Percentiles rank a stretch among this genome's conserved stretches.
Evolutionary conservation across 208 protist genomes (phyloP).

Genomic region (Wallacemonas rigidus): DNA sequence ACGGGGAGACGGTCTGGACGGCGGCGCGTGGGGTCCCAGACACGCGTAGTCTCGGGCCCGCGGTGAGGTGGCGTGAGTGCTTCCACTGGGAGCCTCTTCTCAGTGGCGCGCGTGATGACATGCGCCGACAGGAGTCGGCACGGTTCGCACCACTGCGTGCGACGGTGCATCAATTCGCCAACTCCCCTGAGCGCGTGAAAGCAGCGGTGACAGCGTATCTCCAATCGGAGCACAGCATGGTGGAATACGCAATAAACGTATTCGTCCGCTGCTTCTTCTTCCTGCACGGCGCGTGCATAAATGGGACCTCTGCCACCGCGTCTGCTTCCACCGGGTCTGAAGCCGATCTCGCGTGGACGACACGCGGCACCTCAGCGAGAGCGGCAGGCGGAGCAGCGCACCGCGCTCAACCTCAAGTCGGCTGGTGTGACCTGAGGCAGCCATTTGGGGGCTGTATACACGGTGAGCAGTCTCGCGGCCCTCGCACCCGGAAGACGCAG

Average conservation of each 20-base stretch:
- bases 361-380: slow-evolving; percentile 36
- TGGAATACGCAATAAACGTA: slow-evolving; percentile 48
- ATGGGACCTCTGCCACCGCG: background rate
- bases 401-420: slow-evolving; percentile 30
- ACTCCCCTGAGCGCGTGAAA: slow-evolving; percentile 45
- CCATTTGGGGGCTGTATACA: slow-evolving; percentile 83
- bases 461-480: background rate
- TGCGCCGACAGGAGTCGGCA: slow-evolving; percentile 17
- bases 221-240: slow-evolving; percentile 25
- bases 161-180: slow-evolving; percentile 27
- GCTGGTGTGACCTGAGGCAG: slow-evolving; percentile 71
- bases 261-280: slow-evolving; percentile 89
- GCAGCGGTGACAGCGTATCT: slow-evolving; percentile 54
- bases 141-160: slow-evolving; percentile 22
- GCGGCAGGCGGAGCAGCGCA: slow-evolving; percentile 44
- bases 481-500: slow-evolving; percentile 6
- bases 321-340: too few relatives aligned
- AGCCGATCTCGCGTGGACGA: too few relatives aligned
- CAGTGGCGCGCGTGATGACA: slow-evolving; percentile 30
- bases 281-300: slow-evolving; percentile 70
- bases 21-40: slow-evolving; percentile 10
- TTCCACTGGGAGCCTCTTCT: slow-evolving; percentile 85
- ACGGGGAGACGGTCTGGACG: slow-evolving; percentile 54
- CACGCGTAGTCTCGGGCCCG: slow-evolving; percentile 20
- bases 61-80: slow-evolving; percentile 59